A percentile compares a stretch with the other conserved stretches of the same genome.
These are phyloP conservation scores for Linnemannia zychae DNA, from an alignment of 192 early-diverging fungal species.

Conservation along the genomic window DNA sequence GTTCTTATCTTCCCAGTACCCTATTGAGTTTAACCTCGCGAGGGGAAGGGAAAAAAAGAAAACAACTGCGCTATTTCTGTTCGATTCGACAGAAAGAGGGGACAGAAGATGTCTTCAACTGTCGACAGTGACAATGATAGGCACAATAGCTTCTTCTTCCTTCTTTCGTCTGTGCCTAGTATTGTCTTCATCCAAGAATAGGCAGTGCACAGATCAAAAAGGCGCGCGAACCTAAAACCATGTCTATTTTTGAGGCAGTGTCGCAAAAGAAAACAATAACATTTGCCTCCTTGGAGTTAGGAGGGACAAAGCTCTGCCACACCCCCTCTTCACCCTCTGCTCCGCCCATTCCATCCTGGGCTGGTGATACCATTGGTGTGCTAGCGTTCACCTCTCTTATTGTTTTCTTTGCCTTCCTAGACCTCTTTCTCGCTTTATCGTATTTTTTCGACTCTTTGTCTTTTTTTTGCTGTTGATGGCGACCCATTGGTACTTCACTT, in stretches of 20 bases:
- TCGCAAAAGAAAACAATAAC: too few relatives aligned
- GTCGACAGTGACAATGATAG: too few relatives aligned
- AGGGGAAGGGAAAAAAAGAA: neutral
- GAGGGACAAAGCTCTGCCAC: neutral
- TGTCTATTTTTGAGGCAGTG: neutral
- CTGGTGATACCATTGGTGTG: neutral
- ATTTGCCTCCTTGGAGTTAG: neutral
- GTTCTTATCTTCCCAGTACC: neutral
- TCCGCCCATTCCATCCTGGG: neutral
- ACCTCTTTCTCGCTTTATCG: neutral
- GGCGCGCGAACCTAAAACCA: neutral
- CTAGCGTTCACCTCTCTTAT: neutral
- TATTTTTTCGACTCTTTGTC: conserved; percentile 1
- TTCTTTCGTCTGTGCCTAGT: too few relatives aligned
- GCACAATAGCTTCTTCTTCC: too few relatives aligned
- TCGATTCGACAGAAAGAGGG: too few relatives aligned
- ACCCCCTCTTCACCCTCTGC: neutral
- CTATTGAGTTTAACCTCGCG: neutral
- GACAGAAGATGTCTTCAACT: too few relatives aligned
- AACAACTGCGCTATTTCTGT: too few relatives aligned
- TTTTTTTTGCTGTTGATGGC: neutral
- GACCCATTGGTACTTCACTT: neutral
- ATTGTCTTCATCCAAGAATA: conserved; percentile 7
- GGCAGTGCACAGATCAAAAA: neutral
- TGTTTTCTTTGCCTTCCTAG: neutral